Evolutionary conservation across 2,329 filamentous ascomycete species (phyloP), one percentile per base, ranked within the genome.

Genomic region (Xylariaceae sp.): DNA sequence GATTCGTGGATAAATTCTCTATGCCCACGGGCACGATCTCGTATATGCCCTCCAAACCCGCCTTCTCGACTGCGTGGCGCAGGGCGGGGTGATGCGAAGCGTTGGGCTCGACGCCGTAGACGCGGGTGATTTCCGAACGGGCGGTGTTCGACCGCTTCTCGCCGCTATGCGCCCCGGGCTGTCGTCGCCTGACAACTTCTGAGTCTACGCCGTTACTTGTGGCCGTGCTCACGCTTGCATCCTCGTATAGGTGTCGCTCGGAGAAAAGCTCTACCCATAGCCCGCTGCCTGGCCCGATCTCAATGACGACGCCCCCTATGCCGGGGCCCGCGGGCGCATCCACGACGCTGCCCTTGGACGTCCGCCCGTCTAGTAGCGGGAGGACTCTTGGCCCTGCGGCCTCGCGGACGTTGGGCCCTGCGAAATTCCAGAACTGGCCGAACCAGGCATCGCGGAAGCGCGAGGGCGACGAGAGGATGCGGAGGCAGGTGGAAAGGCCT

Each of bases 51-150:
- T 75, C 71, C 2, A 88, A 68, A 0, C 80, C 82, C 1, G 80
- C 75, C 1, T 75, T 73, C 10, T 68, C 64, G 3, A 85, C 74
- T 19, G 74, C 75, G 37, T 67, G 63, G 1, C 72, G 68, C 48
- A 88, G 70, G 5, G 67, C 67, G 0, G 65, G 65, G 58, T 84
- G 80, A 50, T 80, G 78, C 34, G 72, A 74, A 0, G 65, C 51
- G 64, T 86, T 87, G 2, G 85, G 85, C 69, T 88, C 85, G 4
- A 87, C 76, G 51, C 84, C 85, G 61, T 81, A 85, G 41, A 87
- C 72, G 30, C 73, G 75, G 30, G 68, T 74, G 51, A 80, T 63
- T 1, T 32, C 59, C 46, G 10, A 57, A 40, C 54, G 54, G 46
- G 51, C 49, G 26, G 57, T 57, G 5, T 50, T 21, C 15, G 22